Evolutionary conservation across 192 early-diverging fungal genomes (phyloP).

Genomic region (Rhizoclosmatium sp.): DNA sequence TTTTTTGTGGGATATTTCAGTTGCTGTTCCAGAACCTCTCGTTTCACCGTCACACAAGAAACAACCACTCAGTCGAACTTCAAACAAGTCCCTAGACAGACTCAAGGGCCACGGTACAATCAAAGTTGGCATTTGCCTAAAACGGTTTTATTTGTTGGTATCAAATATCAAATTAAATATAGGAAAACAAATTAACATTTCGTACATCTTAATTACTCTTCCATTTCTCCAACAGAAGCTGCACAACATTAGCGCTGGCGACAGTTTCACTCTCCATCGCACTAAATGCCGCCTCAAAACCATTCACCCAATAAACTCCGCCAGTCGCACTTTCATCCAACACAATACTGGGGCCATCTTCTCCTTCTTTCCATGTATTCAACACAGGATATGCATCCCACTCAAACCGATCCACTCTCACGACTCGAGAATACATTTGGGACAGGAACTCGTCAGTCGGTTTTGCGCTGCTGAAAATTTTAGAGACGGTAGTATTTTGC

Average conservation of each 20-base stretch:
- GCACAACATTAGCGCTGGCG: constrained; percentile 61
- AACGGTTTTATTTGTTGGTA: neutral
- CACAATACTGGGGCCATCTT: neutral
- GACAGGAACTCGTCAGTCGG: constrained; percentile 54
- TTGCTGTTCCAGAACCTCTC: neutral
- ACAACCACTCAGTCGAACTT: neutral
- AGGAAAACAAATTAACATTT: too few relatives aligned
- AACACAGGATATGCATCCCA: constrained; percentile 72
- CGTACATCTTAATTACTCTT: neutral
- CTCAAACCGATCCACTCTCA: constrained; percentile 58
- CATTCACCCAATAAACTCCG: constrained; percentile 66
- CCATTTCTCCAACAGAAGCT: constrained; percentile 48
- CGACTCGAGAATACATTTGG: constrained; percentile 52
- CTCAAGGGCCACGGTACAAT: neutral
- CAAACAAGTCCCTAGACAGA: neutral
- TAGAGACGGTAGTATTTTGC: constrained; percentile 58
- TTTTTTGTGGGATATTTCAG: too few relatives aligned
- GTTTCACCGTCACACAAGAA: neutral
- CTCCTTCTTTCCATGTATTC: constrained; percentile 39
- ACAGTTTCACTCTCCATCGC: constrained; percentile 76
- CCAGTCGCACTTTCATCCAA: constrained; percentile 44
- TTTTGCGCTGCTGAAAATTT: constrained; percentile 62
- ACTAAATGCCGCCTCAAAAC: constrained; percentile 68
- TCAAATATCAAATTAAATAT: too few relatives aligned
- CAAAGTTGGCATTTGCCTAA: neutral